Evolutionary conservation across 306 rosid species (phyloP).

Genomic region (Begonia loranthoides): DNA sequence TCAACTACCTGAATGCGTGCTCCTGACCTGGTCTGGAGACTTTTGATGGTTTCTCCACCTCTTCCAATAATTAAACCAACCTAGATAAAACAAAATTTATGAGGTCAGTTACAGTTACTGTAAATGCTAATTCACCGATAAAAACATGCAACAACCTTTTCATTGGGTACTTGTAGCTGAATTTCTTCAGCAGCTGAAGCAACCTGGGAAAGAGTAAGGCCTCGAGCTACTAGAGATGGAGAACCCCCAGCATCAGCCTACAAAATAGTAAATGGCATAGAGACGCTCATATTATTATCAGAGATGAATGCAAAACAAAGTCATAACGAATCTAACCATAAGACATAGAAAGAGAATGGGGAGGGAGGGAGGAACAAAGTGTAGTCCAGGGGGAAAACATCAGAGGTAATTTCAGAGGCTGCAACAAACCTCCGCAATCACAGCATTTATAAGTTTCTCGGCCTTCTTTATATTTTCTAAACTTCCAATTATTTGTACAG

Average conservation of each 20-base stretch:
- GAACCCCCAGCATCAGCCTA: constrained; percentile 99
- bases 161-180: constrained; percentile 91
- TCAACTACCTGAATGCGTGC: constrained; percentile 99
- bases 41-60: constrained; percentile 94
- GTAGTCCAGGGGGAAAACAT: too few species aligned
- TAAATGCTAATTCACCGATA: neutral
- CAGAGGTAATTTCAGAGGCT: neutral
- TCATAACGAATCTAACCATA: too few species aligned
- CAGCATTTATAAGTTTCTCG: constrained; percentile 77
- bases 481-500: constrained; percentile 76
- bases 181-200: constrained; percentile 72
- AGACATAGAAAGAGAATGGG: too few species aligned
- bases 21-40: constrained; percentile 85
- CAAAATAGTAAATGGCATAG: neutral
- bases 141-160: constrained; percentile 47
- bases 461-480: constrained; percentile 73
- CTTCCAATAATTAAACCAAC: constrained; percentile 96
- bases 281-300: too few species aligned
- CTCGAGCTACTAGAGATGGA: constrained; percentile 90
- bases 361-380: too few species aligned
- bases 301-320: too few species aligned
- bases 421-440: constrained; percentile 68
- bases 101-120: constrained; percentile 7
- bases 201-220: constrained; percentile 57
- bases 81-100: constrained; percentile 19